Percentiles rank a stretch among this genome's conserved stretches.
Evolutionary conservation across 345 rosid genomes (phyloP).

Genomic region (Sonneratia caseolaris): DNA sequence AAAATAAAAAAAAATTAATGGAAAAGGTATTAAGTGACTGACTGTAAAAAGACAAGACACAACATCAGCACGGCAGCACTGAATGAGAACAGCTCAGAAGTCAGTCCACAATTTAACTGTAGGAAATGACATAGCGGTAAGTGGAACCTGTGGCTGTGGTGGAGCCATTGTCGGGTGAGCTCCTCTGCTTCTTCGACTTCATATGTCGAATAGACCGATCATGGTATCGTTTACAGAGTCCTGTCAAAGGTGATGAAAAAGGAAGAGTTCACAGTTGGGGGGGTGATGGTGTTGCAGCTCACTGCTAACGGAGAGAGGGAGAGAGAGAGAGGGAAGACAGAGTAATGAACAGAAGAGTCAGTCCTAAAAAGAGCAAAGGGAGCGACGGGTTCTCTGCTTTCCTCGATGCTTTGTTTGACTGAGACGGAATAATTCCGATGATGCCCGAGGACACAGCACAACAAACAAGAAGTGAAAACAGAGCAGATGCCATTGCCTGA

Average conservation of each 20-base stretch:
- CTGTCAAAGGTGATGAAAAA: neutral
- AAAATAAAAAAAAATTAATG: neutral
- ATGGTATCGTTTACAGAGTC: neutral
- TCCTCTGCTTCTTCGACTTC: neutral
- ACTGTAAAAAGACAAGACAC: neutral
- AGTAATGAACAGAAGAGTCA: neutral
- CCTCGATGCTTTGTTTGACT: neutral
- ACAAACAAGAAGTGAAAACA: neutral
- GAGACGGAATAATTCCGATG: neutral
- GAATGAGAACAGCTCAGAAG: neutral
- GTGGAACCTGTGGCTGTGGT: neutral
- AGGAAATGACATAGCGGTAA: neutral
- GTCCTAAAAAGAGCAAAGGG: neutral
- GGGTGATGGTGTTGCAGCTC: too few species aligned
- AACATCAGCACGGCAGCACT: neutral
- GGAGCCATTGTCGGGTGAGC: neutral
- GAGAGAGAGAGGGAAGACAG: neutral
- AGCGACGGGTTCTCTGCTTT: neutral
- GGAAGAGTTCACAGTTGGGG: neutral
- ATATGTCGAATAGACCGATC: constrained; percentile 1
- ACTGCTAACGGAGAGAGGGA: neutral
- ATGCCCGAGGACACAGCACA: neutral
- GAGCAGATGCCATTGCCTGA: too few species aligned
- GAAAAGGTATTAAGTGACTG: too few species aligned
- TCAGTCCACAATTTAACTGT: too few species aligned